Evolutionary conservation across 306 rosid species (phyloP), one percentile per base, ranked within the genome.

Genomic region (Vigna hirtella): DNA sequence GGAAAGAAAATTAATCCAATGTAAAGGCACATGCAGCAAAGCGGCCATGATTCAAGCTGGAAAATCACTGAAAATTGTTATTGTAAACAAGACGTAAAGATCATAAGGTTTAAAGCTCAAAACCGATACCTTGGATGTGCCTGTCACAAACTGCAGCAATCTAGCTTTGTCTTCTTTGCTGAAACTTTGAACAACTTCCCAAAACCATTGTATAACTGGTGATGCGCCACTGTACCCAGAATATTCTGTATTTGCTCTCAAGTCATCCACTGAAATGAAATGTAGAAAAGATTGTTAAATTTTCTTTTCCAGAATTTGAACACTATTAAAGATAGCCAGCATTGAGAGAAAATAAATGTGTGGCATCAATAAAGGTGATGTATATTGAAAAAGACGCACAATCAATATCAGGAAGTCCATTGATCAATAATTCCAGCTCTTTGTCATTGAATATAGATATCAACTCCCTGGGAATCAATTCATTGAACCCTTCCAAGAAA

Each of bases 91-190:
- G 7, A 63, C n/a, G 16, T 34, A 64, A 61, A 43, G 30, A 38
- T 40, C 18, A 4, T 28, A 74, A 48, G 30, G 9, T 42, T 65
- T 52, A 73, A 50, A 40, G 9, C 67, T 59, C 70, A 6, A 57
- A 58, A 49, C 65, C 63, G 69, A 67, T 42, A 95, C 98, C 98
- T 95, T 95, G 10, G 98, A 95, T 83, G 98, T 92, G 79, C 98
- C 98, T 4, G 98, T 95, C 78, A 95, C 97, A 85, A 95, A 95
- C 91, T 95, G 98, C 89, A 95, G 90, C 24, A 95, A 90, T 58
- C 98, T 93, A 64, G 98, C 98, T 87, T 95, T 95, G 76, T 95
- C 98, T 89, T 95, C 98, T 83, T 92, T 92, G 85, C 97, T 95
- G 81, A 92, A 90, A 64, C 88, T 88, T 80, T 95, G 98, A 58